These are phyloP conservation scores for Hemileccinum impolitum DNA, from an alignment of 768 basidiomycete genomes.

Conservation along the genomic window DNA sequence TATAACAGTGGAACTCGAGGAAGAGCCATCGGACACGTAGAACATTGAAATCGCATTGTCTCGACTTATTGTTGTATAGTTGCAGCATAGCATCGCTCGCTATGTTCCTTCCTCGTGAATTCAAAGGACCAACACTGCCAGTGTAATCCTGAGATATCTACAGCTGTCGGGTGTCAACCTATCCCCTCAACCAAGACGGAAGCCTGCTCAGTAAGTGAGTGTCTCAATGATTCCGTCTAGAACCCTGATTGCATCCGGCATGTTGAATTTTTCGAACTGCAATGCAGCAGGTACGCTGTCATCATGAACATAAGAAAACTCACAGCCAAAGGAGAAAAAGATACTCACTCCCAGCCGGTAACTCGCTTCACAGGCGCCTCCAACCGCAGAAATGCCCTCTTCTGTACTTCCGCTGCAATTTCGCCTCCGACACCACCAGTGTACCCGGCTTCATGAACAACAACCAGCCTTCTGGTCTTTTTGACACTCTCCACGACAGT, in stretches of 20 bases:
- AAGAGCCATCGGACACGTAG: conserved; percentile 35
- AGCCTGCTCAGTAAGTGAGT: conserved; percentile 51
- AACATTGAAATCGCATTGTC: not conserved
- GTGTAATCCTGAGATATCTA: conserved; percentile 2
- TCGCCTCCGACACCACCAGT: conserved; percentile 89
- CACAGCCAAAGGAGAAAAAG: not conserved
- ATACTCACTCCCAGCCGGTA: conserved; percentile 90
- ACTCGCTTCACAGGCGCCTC: conserved; percentile 86
- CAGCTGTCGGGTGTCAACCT: not conserved
- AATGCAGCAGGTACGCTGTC: conserved; percentile 76
- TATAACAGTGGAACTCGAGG: conserved; percentile 52
- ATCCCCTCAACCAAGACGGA: not conserved
- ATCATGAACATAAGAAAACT: conserved; percentile 1
- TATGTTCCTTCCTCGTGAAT: not conserved
- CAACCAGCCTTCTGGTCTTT: conserved; percentile 78
- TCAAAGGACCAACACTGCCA: not conserved
- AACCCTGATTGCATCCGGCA: conserved; percentile 82
- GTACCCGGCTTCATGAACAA: conserved; percentile 90
- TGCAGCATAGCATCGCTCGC: not conserved
- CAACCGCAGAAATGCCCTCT: conserved; percentile 82
- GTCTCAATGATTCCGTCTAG: conserved; percentile 85
- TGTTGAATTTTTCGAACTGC: conserved; percentile 88
- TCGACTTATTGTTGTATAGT: not conserved
- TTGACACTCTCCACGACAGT: conserved; percentile 79
- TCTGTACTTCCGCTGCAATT: conserved; percentile 88